Percentiles rank a stretch among this genome's conserved stretches.
These are phyloP conservation scores for Tricholomella constricta DNA, from an alignment of 768 basidiomycete species.

Conservation along the genomic window DNA sequence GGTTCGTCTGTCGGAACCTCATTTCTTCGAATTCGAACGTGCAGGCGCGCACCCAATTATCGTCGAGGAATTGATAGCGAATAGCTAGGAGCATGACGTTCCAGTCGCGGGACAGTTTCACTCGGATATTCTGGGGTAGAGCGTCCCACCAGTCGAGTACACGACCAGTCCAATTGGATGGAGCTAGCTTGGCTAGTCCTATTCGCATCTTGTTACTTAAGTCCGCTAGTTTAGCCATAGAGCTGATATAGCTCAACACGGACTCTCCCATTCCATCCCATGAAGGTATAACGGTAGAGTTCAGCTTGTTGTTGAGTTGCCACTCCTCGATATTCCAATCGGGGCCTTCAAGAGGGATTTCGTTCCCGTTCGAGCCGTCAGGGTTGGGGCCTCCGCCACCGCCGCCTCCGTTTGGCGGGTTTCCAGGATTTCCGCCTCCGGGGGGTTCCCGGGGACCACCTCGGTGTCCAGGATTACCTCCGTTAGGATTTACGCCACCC, in stretches of 20 bases:
- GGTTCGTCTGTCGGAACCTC: not conserved
- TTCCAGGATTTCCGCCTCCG: too few species aligned
- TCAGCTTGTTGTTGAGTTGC: not conserved
- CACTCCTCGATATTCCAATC: too few species aligned
- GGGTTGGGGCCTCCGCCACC: too few species aligned
- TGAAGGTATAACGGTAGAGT: not conserved
- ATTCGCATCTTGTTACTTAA: too few species aligned
- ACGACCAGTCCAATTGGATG: not conserved
- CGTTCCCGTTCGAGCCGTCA: too few species aligned
- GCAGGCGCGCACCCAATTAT: not conserved
- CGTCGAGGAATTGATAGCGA: not conserved
- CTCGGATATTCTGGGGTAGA: not conserved
- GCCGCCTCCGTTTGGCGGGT: not conserved
- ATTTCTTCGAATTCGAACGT: constrained; percentile 2
- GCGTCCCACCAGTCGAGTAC: not conserved
- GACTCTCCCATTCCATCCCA: not conserved
- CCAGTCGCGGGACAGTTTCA: too few species aligned
- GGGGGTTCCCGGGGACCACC: not conserved
- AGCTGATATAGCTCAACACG: not conserved
- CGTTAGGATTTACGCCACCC: too few species aligned
- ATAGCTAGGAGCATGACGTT: not conserved
- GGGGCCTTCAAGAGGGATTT: not conserved
- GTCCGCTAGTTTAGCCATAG: not conserved
- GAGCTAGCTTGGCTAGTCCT: not conserved
- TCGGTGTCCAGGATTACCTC: not conserved